These are phyloP conservation scores for Termitomyces titanicus DNA, from an alignment of 768 basidiomycete genomes.

Conservation along the genomic window DNA sequence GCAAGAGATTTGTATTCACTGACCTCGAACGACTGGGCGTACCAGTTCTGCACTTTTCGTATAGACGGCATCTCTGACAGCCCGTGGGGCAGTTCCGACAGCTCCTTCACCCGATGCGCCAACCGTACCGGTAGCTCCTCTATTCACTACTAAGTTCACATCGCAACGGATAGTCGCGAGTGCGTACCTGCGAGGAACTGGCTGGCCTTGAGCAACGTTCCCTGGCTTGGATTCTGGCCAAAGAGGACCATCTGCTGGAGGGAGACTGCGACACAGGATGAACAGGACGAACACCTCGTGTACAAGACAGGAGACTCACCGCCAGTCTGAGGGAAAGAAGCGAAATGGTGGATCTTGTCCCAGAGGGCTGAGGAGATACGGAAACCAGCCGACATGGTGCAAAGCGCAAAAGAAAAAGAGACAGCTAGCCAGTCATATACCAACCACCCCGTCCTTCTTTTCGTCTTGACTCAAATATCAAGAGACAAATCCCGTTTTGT, in stretches of 20 bases:
- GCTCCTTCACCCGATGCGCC: constrained; percentile 93
- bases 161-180: not conserved
- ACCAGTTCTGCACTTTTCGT: constrained; percentile 96
- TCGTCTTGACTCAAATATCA: too few relatives aligned
- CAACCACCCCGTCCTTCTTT: too few relatives aligned
- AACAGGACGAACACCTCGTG: too few relatives aligned
- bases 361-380: constrained; percentile 64
- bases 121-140: constrained; percentile 95
- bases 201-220: constrained; percentile 88
- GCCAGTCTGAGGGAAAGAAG: constrained; percentile 82
- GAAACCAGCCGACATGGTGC: constrained; percentile 54
- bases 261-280: constrained; percentile 59
- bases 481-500: too few relatives aligned
- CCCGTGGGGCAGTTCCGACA: constrained; percentile 91
- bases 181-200: constrained; percentile 76
- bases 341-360: constrained; percentile 83
- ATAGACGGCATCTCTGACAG: constrained; percentile 90
- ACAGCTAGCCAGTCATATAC: not conserved
- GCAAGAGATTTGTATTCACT: constrained; percentile 18
- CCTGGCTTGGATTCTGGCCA: constrained; percentile 93
- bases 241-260: constrained; percentile 98
- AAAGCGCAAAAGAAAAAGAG: too few relatives aligned
- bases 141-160: constrained; percentile 16
- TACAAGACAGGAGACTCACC: constrained; percentile 35
- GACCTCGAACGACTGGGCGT: constrained; percentile 97